These are phyloP conservation scores for Pseudogymnoascus sp. DNA, from an alignment of 2,329 filamentous ascomycete genomes.

Conservation along the genomic window DNA sequence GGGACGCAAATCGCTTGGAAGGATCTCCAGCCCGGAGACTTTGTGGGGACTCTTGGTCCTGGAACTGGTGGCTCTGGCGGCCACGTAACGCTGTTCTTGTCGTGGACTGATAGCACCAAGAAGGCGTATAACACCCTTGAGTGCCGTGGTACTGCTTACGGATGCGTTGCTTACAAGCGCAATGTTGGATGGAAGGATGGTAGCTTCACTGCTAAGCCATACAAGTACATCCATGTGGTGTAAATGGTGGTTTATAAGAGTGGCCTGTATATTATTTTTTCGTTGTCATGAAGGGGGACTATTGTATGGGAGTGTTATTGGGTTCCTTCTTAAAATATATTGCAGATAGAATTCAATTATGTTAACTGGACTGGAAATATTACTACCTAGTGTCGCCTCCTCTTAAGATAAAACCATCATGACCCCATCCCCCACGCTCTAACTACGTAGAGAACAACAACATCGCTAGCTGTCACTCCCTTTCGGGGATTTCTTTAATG, in stretches of 20 bases:
- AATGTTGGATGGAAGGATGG: background rate
- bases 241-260: background rate
- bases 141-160: background rate
- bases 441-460: too few species aligned
- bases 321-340: background rate
- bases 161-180: background rate
- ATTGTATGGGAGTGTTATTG: background rate
- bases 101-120: background rate
- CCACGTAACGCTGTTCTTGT: background rate
- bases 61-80: background rate
- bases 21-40: conserved; percentile 1
- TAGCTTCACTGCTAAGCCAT: conserved; percentile 1
- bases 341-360: background rate
- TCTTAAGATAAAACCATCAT: background rate
- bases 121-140: background rate
- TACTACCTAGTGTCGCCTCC: background rate
- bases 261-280: background rate
- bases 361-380: background rate
- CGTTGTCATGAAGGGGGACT: background rate
- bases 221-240: background rate
- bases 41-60: background rate
- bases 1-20: background rate
- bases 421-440: too few species aligned
- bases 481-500: too few species aligned
- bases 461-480: too few species aligned